Conservation (phyloP, 108 stramenopile genomes). For the Skeletonema grethae region DNA sequence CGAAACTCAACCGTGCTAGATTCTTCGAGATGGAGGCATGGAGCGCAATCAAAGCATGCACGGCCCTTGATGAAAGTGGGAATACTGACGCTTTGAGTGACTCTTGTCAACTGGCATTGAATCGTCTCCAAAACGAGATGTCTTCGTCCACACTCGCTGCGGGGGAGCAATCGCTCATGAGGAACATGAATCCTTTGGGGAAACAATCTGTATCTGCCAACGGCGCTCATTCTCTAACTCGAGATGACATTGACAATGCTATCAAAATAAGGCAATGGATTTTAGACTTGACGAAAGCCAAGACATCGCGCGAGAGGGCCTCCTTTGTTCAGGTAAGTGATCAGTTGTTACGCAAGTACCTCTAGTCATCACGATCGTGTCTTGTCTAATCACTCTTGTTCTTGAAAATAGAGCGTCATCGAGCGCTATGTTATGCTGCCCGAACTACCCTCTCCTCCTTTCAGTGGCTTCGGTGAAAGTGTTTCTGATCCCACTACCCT, state of each 20-base stretch:
- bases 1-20: constrained; percentile 50
- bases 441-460: constrained; percentile 36
- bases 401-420: constrained; percentile 20
- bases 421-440: constrained; percentile 33
- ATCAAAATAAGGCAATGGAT: constrained; percentile 59
- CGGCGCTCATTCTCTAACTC: constrained; percentile 41
- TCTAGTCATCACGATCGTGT: background rate
- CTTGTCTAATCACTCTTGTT: constrained; percentile 3
- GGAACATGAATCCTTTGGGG: constrained; percentile 66
- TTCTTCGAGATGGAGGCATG: constrained; percentile 52
- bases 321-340: constrained; percentile 54
- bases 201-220: constrained; percentile 1
- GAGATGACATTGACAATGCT: constrained; percentile 58
- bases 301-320: constrained; percentile 51
- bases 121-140: constrained; percentile 39
- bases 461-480: constrained; percentile 25
- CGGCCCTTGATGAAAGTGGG: constrained; percentile 24
- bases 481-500: constrained; percentile 21
- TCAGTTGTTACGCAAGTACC: background rate
- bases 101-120: constrained; percentile 43
- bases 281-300: constrained; percentile 58
- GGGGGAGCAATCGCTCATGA: constrained; percentile 13
- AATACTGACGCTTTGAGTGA: constrained; percentile 27
- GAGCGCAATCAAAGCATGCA: constrained; percentile 45
- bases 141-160: constrained; percentile 1